These are phyloP conservation scores for Yamadazyma insecticola DNA, from an alignment of 805 yeast species.

Conservation along the genomic window DNA sequence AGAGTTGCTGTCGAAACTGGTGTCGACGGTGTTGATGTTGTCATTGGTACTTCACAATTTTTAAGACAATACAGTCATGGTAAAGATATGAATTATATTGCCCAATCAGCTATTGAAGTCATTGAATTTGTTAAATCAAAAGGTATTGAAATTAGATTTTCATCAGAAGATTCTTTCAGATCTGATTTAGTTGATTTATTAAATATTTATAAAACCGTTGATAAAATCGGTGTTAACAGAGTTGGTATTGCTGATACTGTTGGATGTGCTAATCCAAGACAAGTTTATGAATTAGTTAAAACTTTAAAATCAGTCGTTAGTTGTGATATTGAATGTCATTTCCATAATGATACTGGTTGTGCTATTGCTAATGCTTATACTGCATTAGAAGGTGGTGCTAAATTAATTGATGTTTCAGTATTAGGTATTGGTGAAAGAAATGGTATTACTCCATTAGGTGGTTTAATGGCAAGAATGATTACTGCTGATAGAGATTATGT, in stretches of 20 bases:
- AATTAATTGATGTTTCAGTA: slow-evolving; percentile 89
- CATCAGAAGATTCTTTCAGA: slow-evolving; percentile 96
- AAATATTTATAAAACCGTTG: slow-evolving; percentile 94
- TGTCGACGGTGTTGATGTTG: slow-evolving; percentile 98
- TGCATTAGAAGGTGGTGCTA: slow-evolving; percentile 97
- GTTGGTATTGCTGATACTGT: slow-evolving; percentile 99
- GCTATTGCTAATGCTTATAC: slow-evolving; percentile 98
- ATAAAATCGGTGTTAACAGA: slow-evolving; percentile 95
- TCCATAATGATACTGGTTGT: slow-evolving; percentile 99
- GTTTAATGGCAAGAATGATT: slow-evolving; percentile 98
- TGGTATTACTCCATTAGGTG: slow-evolving; percentile 97
- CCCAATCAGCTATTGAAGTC: slow-evolving; percentile 93
- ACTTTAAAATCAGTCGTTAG: slow-evolving; percentile 90
- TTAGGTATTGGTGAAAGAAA: slow-evolving; percentile 98
- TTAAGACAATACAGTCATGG: slow-evolving; percentile 95
- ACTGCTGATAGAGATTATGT: slow-evolving; percentile 98
- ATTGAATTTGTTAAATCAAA: slow-evolving; percentile 95
- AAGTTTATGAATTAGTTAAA: slow-evolving; percentile 93
- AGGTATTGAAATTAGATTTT: slow-evolving; percentile 94
- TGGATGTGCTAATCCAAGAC: slow-evolving; percentile 99
- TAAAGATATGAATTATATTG: slow-evolving; percentile 96
- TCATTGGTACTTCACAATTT: slow-evolving; percentile 94
- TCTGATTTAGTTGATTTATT: slow-evolving; percentile 92
- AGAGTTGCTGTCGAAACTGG: slow-evolving; percentile 96
- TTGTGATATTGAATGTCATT: slow-evolving; percentile 97